These are phyloP conservation scores for Saturnispora quitensis DNA, from an alignment of 805 yeast genomes.

Conservation along the genomic window DNA sequence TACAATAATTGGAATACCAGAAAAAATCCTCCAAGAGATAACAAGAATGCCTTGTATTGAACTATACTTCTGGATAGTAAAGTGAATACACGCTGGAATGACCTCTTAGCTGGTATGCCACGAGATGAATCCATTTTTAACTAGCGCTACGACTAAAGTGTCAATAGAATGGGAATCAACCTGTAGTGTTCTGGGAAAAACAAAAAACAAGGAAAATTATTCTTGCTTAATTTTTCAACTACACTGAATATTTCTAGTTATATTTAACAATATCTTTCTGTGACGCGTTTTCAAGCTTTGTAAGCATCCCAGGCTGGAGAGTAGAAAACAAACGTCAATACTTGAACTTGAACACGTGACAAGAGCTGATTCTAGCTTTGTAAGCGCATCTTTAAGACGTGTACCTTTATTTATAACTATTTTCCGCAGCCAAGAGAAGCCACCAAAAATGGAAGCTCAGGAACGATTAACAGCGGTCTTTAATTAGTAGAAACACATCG, in stretches of 20 bases:
- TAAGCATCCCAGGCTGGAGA: background rate
- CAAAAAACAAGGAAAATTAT: background rate
- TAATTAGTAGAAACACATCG: background rate
- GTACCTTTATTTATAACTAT: background rate
- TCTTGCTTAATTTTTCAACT: background rate
- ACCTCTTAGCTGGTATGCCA: background rate
- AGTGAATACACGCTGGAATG: background rate
- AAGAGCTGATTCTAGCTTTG: background rate
- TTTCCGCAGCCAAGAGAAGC: background rate
- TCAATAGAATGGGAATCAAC: background rate
- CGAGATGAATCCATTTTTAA: background rate
- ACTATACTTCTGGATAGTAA: background rate
- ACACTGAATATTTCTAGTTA: background rate
- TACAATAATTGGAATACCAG: constrained; percentile 1
- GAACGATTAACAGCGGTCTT: background rate
- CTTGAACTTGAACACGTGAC: background rate
- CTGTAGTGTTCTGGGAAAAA: background rate
- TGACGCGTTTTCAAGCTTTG: background rate
- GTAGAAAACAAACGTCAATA: background rate
- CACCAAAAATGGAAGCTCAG: background rate
- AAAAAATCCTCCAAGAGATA: constrained; percentile 3
- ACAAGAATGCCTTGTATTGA: background rate
- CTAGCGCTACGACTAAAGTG: background rate
- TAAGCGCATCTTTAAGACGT: background rate
- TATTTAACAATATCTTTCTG: background rate